phyloP scores from a whole-genome alignment of 768 basidiomycete species.

The Pleurotus citrinopileatus region DNA sequence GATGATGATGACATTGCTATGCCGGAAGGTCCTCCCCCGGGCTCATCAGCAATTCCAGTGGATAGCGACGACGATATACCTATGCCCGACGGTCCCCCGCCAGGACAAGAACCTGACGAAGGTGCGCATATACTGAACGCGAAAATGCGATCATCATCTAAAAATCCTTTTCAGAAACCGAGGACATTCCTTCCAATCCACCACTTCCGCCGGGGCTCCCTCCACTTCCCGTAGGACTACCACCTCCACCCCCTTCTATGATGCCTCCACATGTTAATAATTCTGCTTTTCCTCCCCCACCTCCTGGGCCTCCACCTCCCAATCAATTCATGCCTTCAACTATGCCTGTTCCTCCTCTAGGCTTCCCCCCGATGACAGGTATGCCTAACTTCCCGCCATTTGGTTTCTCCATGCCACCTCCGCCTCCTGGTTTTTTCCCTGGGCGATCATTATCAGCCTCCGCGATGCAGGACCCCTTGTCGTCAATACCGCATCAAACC shows the following conservation, averaged over 20 bases:
- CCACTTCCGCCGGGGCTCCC: conserved; percentile 18
- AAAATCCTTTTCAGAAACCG: conserved; percentile 13
- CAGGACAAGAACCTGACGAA: conserved; percentile 26
- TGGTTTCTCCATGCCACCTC: conserved; percentile 29
- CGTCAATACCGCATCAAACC: conserved; percentile 72
- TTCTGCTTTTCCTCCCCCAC: conserved; percentile 24
- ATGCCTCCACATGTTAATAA: conserved; percentile 13
- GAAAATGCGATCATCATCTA: conserved; percentile 2
- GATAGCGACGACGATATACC: conserved; percentile 87
- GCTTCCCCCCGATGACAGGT: conserved; percentile 24
- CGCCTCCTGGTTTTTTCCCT: conserved; percentile 69
- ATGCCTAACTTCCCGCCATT: conserved; percentile 13
- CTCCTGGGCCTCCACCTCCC: conserved; percentile 20
- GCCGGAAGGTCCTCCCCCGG: conserved; percentile 65
- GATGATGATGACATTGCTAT: conserved; percentile 63
- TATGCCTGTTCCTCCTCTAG: conserved; percentile 24
- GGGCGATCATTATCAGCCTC: conserved; percentile 47
- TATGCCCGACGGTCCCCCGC: conserved; percentile 84
- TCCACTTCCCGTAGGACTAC: conserved; percentile 24
- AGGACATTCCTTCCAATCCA: conserved; percentile 16
- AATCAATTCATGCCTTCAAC: conserved; percentile 14
- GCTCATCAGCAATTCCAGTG: conserved; percentile 44
- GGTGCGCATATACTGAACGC: conserved; percentile 13
- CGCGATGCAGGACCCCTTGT: conserved; percentile 72
- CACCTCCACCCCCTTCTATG: conserved; percentile 27